A percentile compares a stretch with the other conserved stretches of the same genome.
Evolutionary conservation across 805 yeast species (phyloP).

Genomic region (Candida tammaniensis): DNA sequence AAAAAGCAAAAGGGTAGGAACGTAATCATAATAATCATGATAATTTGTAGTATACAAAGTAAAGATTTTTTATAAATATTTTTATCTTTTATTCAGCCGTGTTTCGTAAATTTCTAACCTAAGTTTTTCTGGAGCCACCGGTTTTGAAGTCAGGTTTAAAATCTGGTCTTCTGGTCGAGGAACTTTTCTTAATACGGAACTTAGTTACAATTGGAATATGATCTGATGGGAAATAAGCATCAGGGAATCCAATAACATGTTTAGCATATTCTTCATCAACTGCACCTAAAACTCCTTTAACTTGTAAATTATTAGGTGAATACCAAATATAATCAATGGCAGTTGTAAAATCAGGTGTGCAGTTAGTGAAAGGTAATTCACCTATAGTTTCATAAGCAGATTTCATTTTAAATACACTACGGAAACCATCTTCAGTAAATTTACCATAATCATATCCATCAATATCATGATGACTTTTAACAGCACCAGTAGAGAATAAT

Average conservation of each 20-base stretch:
- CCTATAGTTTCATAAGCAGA: conserved; percentile 83
- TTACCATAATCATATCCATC: conserved; percentile 87
- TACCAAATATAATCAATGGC: conserved; percentile 96
- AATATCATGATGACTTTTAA: conserved; percentile 76
- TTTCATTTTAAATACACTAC: conserved; percentile 75
- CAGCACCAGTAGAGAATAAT: conserved; percentile 76
- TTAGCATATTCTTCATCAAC: conserved; percentile 75
- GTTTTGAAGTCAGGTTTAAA: conserved; percentile 45
- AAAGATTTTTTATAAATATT: not conserved
- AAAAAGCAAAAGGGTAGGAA: conserved; percentile 1
- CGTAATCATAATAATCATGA: too few species aligned
- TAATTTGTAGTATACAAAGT: too few species aligned
- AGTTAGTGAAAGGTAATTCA: conserved; percentile 92
- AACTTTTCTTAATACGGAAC: conserved; percentile 62
- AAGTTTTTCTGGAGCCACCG: conserved; percentile 42
- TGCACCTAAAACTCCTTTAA: conserved; percentile 81
- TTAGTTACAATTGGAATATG: conserved; percentile 85
- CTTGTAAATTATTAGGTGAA: conserved; percentile 74
- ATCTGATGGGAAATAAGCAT: conserved; percentile 90
- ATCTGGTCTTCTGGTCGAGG: conserved; percentile 33
- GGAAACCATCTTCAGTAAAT: conserved; percentile 85
- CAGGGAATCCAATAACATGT: conserved; percentile 88
- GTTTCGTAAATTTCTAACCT: too few species aligned
- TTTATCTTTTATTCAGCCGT: too few species aligned
- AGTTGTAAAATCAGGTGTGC: conserved; percentile 89